These are phyloP conservation scores for Vicia sativa DNA, from an alignment of 306 rosid species.

Conservation along the genomic window DNA sequence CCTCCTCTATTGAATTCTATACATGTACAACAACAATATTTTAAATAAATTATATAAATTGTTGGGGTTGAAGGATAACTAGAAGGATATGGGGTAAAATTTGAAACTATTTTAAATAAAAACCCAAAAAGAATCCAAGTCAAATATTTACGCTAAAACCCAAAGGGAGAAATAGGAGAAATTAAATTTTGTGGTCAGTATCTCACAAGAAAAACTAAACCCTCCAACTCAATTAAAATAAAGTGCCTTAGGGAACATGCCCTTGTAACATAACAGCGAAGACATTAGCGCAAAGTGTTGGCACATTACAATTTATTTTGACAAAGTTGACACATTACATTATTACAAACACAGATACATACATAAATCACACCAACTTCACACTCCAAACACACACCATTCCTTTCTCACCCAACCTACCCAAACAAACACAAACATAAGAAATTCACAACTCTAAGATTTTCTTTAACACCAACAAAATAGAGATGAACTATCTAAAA, in stretches of 20 bases:
- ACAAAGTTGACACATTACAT: background rate
- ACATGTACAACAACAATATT: too few species aligned
- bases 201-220: background rate
- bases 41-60: too few species aligned
- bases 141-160: constrained; percentile 5
- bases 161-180: constrained; percentile 26
- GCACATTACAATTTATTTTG: background rate
- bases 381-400: background rate
- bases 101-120: background rate
- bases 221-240: background rate
- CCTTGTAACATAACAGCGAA: background rate
- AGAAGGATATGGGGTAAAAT: too few species aligned
- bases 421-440: background rate
- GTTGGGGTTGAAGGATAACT: too few species aligned
- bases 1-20: too few species aligned
- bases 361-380: background rate
- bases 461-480: background rate
- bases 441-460: background rate
- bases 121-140: background rate
- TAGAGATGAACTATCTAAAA: too few species aligned
- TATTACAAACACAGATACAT: background rate
- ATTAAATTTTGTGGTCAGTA: constrained; percentile 26
- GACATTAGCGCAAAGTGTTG: constrained; percentile 37
- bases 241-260: constrained; percentile 2
- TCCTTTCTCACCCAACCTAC: constrained; percentile 3